These are phyloP conservation scores for Macrophomina phaseolina DNA, from an alignment of 2,329 filamentous ascomycete genomes.

Conservation along the genomic window DNA sequence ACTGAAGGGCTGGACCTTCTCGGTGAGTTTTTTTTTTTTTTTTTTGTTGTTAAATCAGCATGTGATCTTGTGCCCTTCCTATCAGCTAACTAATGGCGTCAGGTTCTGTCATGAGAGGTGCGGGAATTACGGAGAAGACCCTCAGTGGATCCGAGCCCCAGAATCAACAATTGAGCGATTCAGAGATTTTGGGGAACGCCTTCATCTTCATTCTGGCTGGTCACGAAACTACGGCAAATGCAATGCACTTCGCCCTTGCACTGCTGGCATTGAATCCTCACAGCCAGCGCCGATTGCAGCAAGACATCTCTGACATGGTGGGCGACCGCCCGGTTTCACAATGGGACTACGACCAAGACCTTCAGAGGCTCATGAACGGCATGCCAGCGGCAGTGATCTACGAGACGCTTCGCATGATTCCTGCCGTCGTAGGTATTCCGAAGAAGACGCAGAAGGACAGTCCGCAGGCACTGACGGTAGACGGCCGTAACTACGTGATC, in stretches of 20 bases:
- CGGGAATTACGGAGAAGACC: slow-evolving; percentile 37
- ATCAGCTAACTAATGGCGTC: slow-evolving; percentile 41
- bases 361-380: slow-evolving; percentile 70
- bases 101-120: slow-evolving; percentile 43
- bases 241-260: slow-evolving; percentile 72
- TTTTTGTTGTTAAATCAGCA: background rate
- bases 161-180: slow-evolving; percentile 57
- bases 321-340: slow-evolving; percentile 61
- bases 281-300: slow-evolving; percentile 70
- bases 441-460: slow-evolving; percentile 60
- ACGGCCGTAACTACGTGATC: slow-evolving; percentile 63
- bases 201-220: slow-evolving; percentile 70
- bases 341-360: slow-evolving; percentile 74
- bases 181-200: slow-evolving; percentile 75
- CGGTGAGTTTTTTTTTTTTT: slow-evolving; percentile 33
- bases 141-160: slow-evolving; percentile 31
- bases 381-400: slow-evolving; percentile 78
- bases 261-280: slow-evolving; percentile 69
- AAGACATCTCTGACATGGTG: slow-evolving; percentile 71
- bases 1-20: slow-evolving; percentile 62
- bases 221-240: slow-evolving; percentile 81
- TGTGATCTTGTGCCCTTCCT: slow-evolving; percentile 34
- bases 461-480: slow-evolving; percentile 63
- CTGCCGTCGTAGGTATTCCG: slow-evolving; percentile 73
- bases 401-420: slow-evolving; percentile 75